A percentile compares a stretch with the other conserved stretches of the same genome.
Conservation (phyloP, 1,284 basidiomycete species). For the Malassezia sp. region DNA sequence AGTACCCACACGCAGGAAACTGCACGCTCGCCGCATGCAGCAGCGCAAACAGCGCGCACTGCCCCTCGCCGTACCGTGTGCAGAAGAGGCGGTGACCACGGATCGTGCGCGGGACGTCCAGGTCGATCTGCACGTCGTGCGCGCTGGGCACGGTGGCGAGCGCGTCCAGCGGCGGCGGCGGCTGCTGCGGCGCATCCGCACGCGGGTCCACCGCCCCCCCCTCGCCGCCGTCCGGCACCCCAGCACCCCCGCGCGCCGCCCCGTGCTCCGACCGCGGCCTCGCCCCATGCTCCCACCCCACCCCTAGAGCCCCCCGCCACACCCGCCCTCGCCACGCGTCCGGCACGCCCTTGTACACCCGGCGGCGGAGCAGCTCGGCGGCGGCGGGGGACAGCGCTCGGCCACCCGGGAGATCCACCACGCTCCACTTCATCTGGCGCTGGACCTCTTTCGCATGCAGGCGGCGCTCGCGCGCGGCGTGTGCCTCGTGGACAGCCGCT, state of each 20-base stretch:
- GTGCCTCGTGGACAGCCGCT: too few species aligned
- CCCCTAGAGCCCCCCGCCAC: slow-evolving; percentile 64
- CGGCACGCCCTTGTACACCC: slow-evolving; percentile 89
- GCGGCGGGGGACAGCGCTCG: too few species aligned
- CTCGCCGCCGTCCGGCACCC: too few species aligned
- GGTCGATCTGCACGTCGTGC: slow-evolving; percentile 93
- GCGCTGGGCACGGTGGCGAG: slow-evolving; percentile 54
- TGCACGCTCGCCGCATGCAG: slow-evolving; percentile 78
- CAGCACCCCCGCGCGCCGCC: neutral
- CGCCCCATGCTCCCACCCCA: too few species aligned
- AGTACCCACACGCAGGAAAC: slow-evolving; percentile 83
- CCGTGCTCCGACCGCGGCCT: too few species aligned
- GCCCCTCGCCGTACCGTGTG: slow-evolving; percentile 79
- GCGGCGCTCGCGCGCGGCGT: too few species aligned
- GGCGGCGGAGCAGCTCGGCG: slow-evolving; percentile 51
- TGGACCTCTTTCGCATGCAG: too few species aligned
- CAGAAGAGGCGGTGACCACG: slow-evolving; percentile 86
- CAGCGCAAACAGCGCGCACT: slow-evolving; percentile 63
- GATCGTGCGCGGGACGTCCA: slow-evolving; percentile 94
- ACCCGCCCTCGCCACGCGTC: slow-evolving; percentile 87
- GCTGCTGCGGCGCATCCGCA: slow-evolving; percentile 51
- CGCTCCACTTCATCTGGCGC: too few species aligned
- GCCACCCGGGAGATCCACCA: too few species aligned
- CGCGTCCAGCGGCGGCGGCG: neutral
- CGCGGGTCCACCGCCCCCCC: too few species aligned